Percentiles rank a stretch among this genome's conserved stretches.
Evolutionary conservation across 2,329 filamentous ascomycete genomes (phyloP).

Genomic region (Drechslera avenae): DNA sequence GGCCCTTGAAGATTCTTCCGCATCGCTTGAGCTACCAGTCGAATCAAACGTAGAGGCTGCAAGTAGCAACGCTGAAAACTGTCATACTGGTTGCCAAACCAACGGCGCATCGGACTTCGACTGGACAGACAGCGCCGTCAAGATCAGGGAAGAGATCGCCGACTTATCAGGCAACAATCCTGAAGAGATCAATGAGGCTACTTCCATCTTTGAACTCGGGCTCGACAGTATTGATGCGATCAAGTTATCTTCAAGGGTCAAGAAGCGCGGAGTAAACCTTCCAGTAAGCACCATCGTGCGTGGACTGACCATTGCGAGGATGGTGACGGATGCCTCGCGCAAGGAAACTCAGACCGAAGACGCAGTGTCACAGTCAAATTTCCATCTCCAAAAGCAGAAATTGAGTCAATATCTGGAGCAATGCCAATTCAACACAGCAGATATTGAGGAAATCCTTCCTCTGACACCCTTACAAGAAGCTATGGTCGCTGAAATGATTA

Average conservation of each 20-base stretch:
- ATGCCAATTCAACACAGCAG: slow-evolving; percentile 39
- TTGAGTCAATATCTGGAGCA: slow-evolving; percentile 51
- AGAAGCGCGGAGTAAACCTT: slow-evolving; percentile 63
- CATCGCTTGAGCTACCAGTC: slow-evolving; percentile 15
- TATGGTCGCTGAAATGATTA: slow-evolving; percentile 81
- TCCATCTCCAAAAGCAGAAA: slow-evolving; percentile 28
- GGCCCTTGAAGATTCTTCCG: slow-evolving; percentile 44
- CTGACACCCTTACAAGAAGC: slow-evolving; percentile 84
- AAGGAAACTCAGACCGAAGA: slow-evolving; percentile 1
- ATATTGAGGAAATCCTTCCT: slow-evolving; percentile 68
- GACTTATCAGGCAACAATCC: slow-evolving; percentile 61
- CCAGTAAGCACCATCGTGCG: slow-evolving; percentile 80
- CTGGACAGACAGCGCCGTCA: slow-evolving; percentile 63
- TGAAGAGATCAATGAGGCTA: slow-evolving; percentile 60
- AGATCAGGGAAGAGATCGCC: slow-evolving; percentile 67
- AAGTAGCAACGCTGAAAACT: neutral
- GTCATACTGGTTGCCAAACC: neutral
- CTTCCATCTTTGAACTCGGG: slow-evolving; percentile 79
- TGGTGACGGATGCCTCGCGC: slow-evolving; percentile 50
- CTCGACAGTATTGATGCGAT: slow-evolving; percentile 93
- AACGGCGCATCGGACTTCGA: slow-evolving; percentile 49
- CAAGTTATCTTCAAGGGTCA: slow-evolving; percentile 76
- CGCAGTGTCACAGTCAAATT: slow-evolving; percentile 15
- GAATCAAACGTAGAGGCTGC: neutral
- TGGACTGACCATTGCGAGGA: slow-evolving; percentile 68